A percentile compares a stretch with the other conserved stretches of the same genome.
phyloP scores from a whole-genome alignment of 2,329 filamentous ascomycete species.

The Penicillium frequentans region DNA sequence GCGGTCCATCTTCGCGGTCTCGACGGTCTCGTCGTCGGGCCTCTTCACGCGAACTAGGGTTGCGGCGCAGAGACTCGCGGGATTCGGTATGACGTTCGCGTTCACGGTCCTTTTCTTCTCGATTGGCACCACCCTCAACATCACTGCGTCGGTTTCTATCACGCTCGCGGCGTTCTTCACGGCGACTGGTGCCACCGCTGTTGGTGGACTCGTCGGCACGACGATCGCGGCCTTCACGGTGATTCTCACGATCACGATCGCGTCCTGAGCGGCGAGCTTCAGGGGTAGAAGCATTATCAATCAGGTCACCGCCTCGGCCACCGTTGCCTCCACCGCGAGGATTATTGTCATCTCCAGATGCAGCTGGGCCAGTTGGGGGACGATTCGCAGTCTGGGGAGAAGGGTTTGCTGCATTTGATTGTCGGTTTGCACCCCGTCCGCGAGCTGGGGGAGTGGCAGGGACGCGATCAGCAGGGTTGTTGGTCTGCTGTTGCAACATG shows the following conservation, averaged over 20 bases:
- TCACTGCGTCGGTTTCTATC: constrained; percentile 38
- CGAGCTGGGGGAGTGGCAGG: constrained; percentile 38
- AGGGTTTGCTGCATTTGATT: constrained; percentile 31
- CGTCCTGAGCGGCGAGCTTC: constrained; percentile 36
- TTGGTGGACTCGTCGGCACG: constrained; percentile 29
- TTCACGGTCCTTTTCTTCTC: constrained; percentile 23
- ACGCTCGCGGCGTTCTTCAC: constrained; percentile 40
- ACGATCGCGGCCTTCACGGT: constrained; percentile 34
- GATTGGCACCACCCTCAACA: constrained; percentile 17
- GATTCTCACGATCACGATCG: constrained; percentile 26
- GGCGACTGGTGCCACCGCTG: constrained; percentile 28
- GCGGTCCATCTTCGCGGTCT: constrained; percentile 35
- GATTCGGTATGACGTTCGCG: constrained; percentile 27
- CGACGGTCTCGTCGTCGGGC: constrained; percentile 35
- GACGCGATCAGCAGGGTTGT: constrained; percentile 32
- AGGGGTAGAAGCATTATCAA: constrained; percentile 33
- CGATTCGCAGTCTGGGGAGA: constrained; percentile 32
- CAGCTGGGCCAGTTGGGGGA: constrained; percentile 32
- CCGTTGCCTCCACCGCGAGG: constrained; percentile 28
- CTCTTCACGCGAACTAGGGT: constrained; percentile 34
- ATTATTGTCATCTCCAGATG: constrained; percentile 27
- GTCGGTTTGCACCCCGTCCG: constrained; percentile 41
- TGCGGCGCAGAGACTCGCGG: constrained; percentile 34
- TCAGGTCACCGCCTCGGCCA: constrained; percentile 33
- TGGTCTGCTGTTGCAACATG: constrained; percentile 46